A percentile compares a stretch with the other conserved stretches of the same genome.
Conservation (phyloP, 495 filamentous ascomycete species). For the Corynascus novoguineensis region DNA sequence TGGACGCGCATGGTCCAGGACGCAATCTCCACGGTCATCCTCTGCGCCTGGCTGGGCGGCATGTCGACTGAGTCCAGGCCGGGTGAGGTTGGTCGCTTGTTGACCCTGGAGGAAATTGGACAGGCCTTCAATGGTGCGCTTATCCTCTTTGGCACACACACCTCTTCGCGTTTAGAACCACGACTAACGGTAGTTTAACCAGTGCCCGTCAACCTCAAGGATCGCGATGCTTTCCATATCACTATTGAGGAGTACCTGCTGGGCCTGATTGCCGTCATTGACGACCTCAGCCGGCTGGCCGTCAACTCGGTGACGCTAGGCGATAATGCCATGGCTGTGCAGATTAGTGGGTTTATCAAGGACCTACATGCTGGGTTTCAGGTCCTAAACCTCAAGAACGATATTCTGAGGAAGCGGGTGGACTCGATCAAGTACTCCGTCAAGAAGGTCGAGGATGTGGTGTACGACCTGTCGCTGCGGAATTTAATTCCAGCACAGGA, state of each 20-base stretch:
- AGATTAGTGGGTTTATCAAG: slow-evolving; percentile 89
- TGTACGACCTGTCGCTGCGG: slow-evolving; percentile 86
- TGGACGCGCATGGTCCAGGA: slow-evolving; percentile 87
- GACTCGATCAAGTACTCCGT: slow-evolving; percentile 95
- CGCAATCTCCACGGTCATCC: slow-evolving; percentile 62
- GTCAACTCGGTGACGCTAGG: slow-evolving; percentile 93
- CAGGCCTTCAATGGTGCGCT: slow-evolving; percentile 59
- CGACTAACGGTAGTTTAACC: slow-evolving; percentile 2
- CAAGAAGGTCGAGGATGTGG: slow-evolving; percentile 97
- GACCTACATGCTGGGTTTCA: slow-evolving; percentile 94
- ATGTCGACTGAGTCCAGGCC: slow-evolving; percentile 37
- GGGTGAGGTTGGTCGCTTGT: slow-evolving; percentile 53
- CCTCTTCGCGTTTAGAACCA: neutral
- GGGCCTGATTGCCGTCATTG: slow-evolving; percentile 74
- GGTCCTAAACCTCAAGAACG: slow-evolving; percentile 94
- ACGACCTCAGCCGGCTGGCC: slow-evolving; percentile 87
- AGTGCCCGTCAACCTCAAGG: slow-evolving; percentile 97
- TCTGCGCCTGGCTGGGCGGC: slow-evolving; percentile 74
- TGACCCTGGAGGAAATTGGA: slow-evolving; percentile 86
- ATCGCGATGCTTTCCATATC: slow-evolving; percentile 83
- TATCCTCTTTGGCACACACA: neutral
- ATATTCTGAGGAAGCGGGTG: slow-evolving; percentile 75
- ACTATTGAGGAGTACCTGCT: slow-evolving; percentile 96
- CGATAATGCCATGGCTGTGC: slow-evolving; percentile 74
- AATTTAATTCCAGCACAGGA: slow-evolving; percentile 61